phyloP scores from a whole-genome alignment of 768 basidiomycete genomes.

The Termitomyces sp. region DNA sequence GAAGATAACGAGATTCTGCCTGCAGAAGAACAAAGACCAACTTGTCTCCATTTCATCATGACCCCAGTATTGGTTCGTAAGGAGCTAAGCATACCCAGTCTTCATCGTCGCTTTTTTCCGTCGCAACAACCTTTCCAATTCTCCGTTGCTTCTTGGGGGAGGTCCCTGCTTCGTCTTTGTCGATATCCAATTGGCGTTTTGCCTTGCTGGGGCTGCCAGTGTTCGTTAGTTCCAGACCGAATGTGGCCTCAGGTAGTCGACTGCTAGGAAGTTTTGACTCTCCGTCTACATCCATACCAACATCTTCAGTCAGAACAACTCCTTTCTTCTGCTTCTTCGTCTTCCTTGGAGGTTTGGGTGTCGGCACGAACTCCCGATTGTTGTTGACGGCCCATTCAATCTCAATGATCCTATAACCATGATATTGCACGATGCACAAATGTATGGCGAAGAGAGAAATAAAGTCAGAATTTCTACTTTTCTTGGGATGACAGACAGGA shows the following conservation, averaged over 20 bases:
- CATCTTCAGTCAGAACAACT: conserved; percentile 20
- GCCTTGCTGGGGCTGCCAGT: conserved; percentile 26
- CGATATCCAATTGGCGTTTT: conserved; percentile 31
- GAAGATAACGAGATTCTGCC: not conserved
- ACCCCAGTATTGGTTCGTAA: conserved; percentile 11
- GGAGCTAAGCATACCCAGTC: conserved; percentile 24
- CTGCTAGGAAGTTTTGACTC: conserved; percentile 5
- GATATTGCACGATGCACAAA: conserved; percentile 16
- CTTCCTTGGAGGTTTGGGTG: conserved; percentile 42
- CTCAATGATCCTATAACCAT: conserved; percentile 65
- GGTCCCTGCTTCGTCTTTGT: conserved; percentile 20
- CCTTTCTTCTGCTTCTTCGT: conserved; percentile 31
- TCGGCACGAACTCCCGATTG: conserved; percentile 52
- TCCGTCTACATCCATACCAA: conserved; percentile 24
- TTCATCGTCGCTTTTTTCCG: conserved; percentile 25
- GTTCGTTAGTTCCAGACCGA: conserved; percentile 43
- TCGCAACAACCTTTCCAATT: conserved; percentile 13
- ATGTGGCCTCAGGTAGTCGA: conserved; percentile 21
- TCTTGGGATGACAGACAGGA: conserved; percentile 46
- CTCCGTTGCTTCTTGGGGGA: conserved; percentile 30
- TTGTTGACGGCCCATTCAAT: conserved; percentile 76
- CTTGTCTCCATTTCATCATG: conserved; percentile 1
- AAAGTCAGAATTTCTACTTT: conserved; percentile 38
- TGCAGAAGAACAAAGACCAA: not conserved
- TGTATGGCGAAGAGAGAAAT: conserved; percentile 23